These are phyloP conservation scores for Scutellaria minor DNA, from an alignment of 257 asterid species.

Conservation along the genomic window DNA sequence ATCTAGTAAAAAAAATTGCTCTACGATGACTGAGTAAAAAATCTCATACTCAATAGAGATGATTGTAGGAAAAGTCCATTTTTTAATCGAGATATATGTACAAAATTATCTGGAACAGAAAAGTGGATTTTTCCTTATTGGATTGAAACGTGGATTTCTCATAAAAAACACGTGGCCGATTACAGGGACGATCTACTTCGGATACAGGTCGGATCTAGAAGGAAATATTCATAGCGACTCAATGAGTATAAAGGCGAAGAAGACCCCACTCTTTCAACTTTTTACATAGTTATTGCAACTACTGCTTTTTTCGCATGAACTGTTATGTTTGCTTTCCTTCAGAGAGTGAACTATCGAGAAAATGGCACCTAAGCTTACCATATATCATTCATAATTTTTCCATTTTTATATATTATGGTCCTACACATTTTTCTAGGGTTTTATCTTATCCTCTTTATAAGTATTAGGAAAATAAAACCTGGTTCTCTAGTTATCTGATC, in stretches of 20 bases:
- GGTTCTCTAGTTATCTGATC: conserved; percentile 26
- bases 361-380: conserved; percentile 8
- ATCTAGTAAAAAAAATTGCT: too few species aligned
- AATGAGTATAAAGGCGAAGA: conserved; percentile 11
- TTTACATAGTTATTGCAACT: conserved; percentile 7
- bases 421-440: too few species aligned
- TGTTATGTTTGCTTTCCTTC: conserved; percentile 10
- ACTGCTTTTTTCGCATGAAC: conserved; percentile 21
- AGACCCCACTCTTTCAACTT: conserved; percentile 4
- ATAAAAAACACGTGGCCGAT: not conserved
- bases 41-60: too few species aligned
- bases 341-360: not conserved
- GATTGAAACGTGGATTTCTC: not conserved
- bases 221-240: not conserved
- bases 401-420: not conserved
- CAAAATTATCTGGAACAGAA: too few species aligned
- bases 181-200: too few species aligned
- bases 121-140: too few species aligned
- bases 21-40: too few species aligned
- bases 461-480: conserved; percentile 3
- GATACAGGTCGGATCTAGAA: too few species aligned
- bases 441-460: not conserved
- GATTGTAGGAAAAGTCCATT: too few species aligned
- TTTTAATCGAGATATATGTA: too few species aligned
- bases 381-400: not conserved